phyloP scores from a whole-genome alignment of 1,284 basidiomycete genomes.

The Ustilago loliicola region DNA sequence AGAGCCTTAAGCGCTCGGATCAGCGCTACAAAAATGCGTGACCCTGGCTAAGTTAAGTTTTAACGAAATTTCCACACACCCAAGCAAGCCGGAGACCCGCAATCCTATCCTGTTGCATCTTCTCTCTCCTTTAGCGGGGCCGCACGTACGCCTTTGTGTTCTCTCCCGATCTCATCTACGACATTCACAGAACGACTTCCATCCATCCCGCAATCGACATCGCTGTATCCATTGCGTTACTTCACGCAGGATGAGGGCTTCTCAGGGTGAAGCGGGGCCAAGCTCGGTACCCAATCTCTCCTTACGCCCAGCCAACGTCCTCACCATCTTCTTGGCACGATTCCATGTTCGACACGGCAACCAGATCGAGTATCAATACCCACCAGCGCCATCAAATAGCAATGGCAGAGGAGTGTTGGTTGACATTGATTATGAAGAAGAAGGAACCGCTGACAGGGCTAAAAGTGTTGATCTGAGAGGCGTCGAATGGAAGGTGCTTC shows the following conservation, averaged over 20 bases:
- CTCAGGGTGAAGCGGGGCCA: constrained; percentile 25
- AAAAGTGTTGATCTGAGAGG: constrained; percentile 29
- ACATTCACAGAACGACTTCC: no score
- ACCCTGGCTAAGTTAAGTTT: constrained; percentile 7
- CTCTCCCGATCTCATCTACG: background rate
- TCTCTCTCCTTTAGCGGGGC: background rate
- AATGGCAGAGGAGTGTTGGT: constrained; percentile 22
- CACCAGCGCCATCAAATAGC: constrained; percentile 13
- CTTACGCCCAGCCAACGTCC: constrained; percentile 46
- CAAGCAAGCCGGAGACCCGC: background rate
- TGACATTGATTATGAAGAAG: constrained; percentile 23
- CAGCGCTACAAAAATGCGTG: constrained; percentile 10
- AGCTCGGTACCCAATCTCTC: constrained; percentile 32
- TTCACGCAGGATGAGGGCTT: constrained; percentile 5
- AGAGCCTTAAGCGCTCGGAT: constrained; percentile 1
- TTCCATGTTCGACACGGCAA: constrained; percentile 60
- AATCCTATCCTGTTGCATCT: background rate
- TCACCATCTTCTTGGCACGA: constrained; percentile 53
- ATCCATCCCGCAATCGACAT: background rate
- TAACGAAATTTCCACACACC: background rate
- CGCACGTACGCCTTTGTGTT: background rate
- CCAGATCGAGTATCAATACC: constrained; percentile 54
- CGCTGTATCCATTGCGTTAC: background rate
- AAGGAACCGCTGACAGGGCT: background rate
- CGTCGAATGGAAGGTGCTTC: constrained; percentile 63